Conservation (phyloP, 257 asterid genomes). For the Ballota nigra region DNA sequence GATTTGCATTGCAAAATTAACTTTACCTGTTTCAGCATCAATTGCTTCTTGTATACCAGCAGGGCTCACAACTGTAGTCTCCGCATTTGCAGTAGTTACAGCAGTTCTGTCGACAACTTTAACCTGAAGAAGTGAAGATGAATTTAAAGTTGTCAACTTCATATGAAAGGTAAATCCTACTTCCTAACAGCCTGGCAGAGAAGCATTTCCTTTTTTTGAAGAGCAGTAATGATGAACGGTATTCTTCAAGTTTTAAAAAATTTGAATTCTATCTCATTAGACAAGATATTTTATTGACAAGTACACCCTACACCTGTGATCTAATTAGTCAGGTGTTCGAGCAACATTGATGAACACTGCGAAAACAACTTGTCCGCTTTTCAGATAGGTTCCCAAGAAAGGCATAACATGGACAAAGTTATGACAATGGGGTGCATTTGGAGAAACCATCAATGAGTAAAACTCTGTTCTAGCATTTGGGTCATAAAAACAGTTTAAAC, state of each 20-base stretch:
- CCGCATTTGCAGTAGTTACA: slow-evolving; percentile 73
- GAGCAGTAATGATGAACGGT: not conserved
- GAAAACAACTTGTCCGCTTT: not conserved
- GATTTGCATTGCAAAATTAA: slow-evolving; percentile 6
- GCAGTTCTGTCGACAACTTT: slow-evolving; percentile 74
- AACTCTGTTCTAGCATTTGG: not conserved
- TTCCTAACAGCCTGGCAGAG: not conserved
- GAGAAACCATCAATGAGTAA: not conserved
- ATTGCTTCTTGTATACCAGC: slow-evolving; percentile 76
- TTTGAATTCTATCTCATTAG: not conserved
- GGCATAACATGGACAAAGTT: not conserved
- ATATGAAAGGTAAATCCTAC: not conserved
- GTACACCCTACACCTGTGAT: not conserved
- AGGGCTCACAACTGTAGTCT: slow-evolving; percentile 71
- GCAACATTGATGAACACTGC: not conserved
- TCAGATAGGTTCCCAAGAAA: not conserved
- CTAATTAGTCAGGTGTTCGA: not conserved
- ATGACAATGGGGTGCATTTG: not conserved
- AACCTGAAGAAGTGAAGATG: slow-evolving; percentile 50
- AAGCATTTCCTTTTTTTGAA: not conserved
- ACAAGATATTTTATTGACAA: not conserved
- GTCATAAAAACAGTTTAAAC: not conserved
- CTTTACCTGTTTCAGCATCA: slow-evolving; percentile 64
- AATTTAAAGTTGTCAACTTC: not conserved
- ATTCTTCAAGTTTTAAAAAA: not conserved